A percentile compares a stretch with the other conserved stretches of the same genome.
phyloP scores from a whole-genome alignment of 1,139 yeast species.

The Zygoascus meyerae region DNA sequence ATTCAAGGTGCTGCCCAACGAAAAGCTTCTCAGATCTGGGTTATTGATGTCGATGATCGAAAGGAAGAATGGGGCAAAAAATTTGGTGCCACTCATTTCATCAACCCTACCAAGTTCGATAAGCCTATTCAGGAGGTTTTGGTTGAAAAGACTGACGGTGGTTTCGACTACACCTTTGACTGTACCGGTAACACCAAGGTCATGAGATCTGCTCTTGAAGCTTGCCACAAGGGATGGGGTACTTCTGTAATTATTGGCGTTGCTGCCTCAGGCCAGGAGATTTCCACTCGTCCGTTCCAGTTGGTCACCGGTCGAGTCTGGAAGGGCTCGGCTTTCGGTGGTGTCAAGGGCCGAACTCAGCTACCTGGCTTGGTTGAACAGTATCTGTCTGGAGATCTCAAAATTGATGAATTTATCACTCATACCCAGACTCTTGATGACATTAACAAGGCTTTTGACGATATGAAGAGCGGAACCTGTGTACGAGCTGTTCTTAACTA shows the following conservation, averaged over 20 bases:
- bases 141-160: constrained; percentile 91
- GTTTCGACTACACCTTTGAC: constrained; percentile 91
- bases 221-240: constrained; percentile 99
- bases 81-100: constrained; percentile 93
- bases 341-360: constrained; percentile 95
- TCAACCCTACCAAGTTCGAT: constrained; percentile 73
- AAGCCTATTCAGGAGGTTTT: constrained; percentile 76
- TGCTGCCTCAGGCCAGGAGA: constrained; percentile 97
- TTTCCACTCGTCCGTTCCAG: constrained; percentile 96
- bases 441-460: constrained; percentile 87
- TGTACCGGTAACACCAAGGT: constrained; percentile 95
- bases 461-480: constrained; percentile 90
- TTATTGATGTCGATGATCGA: constrained; percentile 77
- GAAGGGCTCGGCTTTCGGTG: constrained; percentile 98
- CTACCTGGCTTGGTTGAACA: constrained; percentile 86
- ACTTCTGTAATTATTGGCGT: constrained; percentile 91
- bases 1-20: constrained; percentile 89
- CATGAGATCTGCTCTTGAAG: constrained; percentile 93
- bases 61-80: constrained; percentile 81
- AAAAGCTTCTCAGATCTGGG: constrained; percentile 76
- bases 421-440: constrained; percentile 73
- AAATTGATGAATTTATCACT: constrained; percentile 93
- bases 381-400: constrained; percentile 73
- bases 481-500: constrained; percentile 74
- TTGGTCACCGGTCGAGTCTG: constrained; percentile 97